Percentiles rank a stretch among this genome's conserved stretches.
These are phyloP conservation scores for Castanea crenata DNA, from an alignment of 306 rosid genomes.

Conservation along the genomic window DNA sequence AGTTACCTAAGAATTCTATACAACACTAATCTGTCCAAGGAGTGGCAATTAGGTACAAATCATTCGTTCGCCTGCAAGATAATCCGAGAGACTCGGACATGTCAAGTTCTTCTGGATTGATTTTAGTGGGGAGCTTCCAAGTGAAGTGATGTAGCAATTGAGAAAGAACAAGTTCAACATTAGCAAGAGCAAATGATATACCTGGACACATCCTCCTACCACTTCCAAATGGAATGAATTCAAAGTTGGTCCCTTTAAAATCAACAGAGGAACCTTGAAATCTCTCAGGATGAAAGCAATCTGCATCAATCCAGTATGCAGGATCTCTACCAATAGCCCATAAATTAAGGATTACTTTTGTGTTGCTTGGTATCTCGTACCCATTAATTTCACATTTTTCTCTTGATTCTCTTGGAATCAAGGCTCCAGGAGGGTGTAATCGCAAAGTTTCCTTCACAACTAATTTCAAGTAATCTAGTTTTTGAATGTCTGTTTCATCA, in stretches of 20 bases:
- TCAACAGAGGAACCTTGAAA: not conserved
- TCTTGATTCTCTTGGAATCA: no score
- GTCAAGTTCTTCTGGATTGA: not conserved
- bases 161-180: no score
- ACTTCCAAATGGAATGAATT: no score
- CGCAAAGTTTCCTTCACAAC: no score
- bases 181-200: no score
- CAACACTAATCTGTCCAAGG: not conserved
- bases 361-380: conserved; percentile 2
- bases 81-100: conserved; percentile 5
- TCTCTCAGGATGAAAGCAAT: conserved; percentile 18
- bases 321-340: conserved; percentile 48
- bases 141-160: not conserved
- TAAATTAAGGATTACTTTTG: conserved; percentile 24
- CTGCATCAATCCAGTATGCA: conserved; percentile 15
- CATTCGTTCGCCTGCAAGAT: no score
- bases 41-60: not conserved
- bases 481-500: conserved; percentile 8
- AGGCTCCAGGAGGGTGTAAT: no score
- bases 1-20: no score
- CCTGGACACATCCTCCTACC: no score
- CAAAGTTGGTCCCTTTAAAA: no score
- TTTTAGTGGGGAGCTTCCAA: not conserved
- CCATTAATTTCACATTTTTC: no score
- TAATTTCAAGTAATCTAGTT: no score